phyloP scores from a whole-genome alignment of 345 rosid genomes.

The Citrus inodora region DNA sequence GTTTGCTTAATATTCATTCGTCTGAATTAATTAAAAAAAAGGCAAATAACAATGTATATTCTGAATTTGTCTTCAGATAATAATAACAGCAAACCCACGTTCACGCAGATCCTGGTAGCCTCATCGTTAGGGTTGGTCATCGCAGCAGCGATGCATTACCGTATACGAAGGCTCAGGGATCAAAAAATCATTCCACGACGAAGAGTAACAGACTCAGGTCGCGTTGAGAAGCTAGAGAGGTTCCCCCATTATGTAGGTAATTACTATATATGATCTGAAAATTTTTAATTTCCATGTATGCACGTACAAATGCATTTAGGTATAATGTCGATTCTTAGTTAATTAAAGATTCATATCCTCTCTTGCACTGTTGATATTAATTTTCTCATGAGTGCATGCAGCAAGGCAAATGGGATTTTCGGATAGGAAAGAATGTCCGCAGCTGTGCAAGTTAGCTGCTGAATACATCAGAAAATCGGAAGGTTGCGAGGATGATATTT shows the following conservation, averaged over 20 bases:
- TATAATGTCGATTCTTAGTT: neutral
- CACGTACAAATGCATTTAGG: too few relatives aligned
- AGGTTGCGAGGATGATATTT: slow-evolving; percentile 73
- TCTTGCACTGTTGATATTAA: neutral
- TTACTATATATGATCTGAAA: neutral
- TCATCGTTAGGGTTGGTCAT: slow-evolving; percentile 68
- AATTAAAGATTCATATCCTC: neutral
- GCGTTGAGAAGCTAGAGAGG: slow-evolving; percentile 57
- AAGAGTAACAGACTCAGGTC: slow-evolving; percentile 38
- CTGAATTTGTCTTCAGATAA: slow-evolving; percentile 27
- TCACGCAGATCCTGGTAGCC: slow-evolving; percentile 53
- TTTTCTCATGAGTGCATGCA: slow-evolving; percentile 15
- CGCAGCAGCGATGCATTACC: slow-evolving; percentile 58
- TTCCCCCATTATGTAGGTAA: slow-evolving; percentile 92
- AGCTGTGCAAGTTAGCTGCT: slow-evolving; percentile 76
- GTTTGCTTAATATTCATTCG: neutral
- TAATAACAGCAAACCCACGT: slow-evolving; percentile 38
- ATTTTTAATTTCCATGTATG: neutral
- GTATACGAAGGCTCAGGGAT: slow-evolving; percentile 42
- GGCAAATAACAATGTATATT: too few relatives aligned
- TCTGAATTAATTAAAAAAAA: neutral
- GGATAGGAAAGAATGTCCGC: slow-evolving; percentile 76
- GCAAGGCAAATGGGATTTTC: slow-evolving; percentile 87
- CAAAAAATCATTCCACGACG: slow-evolving; percentile 64
- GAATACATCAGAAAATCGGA: slow-evolving; percentile 69